Evolutionary conservation across 129 eudicot species (phyloP), one percentile per base, ranked within the genome.

Genomic region (Chrysanthemum lavandulifolium): DNA sequence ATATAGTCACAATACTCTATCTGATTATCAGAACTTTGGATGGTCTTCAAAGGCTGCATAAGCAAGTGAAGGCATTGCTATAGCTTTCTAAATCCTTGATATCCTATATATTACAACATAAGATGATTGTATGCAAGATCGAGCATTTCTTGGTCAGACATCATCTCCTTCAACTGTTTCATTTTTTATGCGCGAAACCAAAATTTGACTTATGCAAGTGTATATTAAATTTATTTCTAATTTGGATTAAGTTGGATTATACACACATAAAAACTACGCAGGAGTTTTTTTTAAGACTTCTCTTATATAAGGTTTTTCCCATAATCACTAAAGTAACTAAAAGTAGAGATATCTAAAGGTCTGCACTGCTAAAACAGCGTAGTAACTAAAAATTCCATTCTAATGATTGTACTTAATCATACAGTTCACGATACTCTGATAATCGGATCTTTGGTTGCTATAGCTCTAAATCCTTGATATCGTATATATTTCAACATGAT

Each of bases 331-430:
- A 53, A 8, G 29, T 9, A 52, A 29, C 61, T 52, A 47, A 10
- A 69, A 69, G 73, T 53, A 51, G 27, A 52, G 29, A 29, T 27
- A 25, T n/a, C 62, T 69, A 52, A 50, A 68, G 60, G 73, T 50
- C 53, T 69, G 73, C 61, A 69, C 15, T 27, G 50, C 73, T 29
- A n/a, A 13, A 68, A 53, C 51, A 33, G 64, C 19, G 15, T 23
- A 68, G 25, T 53, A 25, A 18, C 21, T 13, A 70, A 11, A 6
- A 15, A 29, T 9, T 69, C 19, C 5, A 10, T 54, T 54, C 27
- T 40, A 40, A 40, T 40, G 47, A 40, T 40, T 40, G 47, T 40
- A 40, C 47, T 40, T 40, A 6, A 40, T 40, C 47, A 40, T 40
- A 40, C 47, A 40, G 47, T 40, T 40, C 47, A 40, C 10, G 8